Evolutionary conservation across 306 rosid species (phyloP).

Genomic region (Cucumis cinereus): DNA sequence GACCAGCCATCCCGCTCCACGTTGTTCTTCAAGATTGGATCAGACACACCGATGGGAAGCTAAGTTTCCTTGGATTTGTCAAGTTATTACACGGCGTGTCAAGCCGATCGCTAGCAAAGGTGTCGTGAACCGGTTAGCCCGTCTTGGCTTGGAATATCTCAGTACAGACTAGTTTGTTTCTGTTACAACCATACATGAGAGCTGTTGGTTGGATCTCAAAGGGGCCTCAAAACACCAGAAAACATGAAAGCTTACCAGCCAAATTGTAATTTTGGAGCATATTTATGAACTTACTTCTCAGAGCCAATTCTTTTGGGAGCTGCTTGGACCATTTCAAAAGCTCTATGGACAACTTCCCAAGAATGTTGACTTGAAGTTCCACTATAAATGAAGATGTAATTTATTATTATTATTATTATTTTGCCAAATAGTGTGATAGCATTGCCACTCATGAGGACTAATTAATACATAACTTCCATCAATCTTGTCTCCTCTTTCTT

Average conservation of each 20-base stretch:
- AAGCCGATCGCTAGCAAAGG: constrained; percentile 61
- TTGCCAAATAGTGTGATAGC: background rate
- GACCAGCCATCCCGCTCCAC: constrained; percentile 92
- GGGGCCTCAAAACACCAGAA: background rate
- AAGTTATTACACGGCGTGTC: constrained; percentile 83
- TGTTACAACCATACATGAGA: background rate
- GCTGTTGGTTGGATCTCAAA: background rate
- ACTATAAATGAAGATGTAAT: constrained; percentile 1
- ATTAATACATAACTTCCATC: background rate
- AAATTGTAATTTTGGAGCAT: background rate
- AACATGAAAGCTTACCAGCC: background rate
- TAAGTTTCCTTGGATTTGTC: constrained; percentile 93
- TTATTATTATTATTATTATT: background rate
- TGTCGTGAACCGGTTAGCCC: constrained; percentile 24
- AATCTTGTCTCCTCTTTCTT: background rate
- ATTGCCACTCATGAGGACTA: constrained; percentile 2
- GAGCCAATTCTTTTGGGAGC: constrained; percentile 10
- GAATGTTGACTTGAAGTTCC: constrained; percentile 8
- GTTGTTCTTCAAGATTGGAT: constrained; percentile 97
- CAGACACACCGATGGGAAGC: constrained; percentile 91
- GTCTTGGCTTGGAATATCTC: background rate
- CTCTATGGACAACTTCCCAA: constrained; percentile 4
- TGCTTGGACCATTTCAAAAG: constrained; percentile 5
- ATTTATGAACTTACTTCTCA: background rate
- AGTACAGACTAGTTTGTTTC: constrained; percentile 1